A percentile compares a stretch with the other conserved stretches of the same genome.
Conservation (phyloP, 768 basidiomycete genomes). For the Nidularia sp. region DNA sequence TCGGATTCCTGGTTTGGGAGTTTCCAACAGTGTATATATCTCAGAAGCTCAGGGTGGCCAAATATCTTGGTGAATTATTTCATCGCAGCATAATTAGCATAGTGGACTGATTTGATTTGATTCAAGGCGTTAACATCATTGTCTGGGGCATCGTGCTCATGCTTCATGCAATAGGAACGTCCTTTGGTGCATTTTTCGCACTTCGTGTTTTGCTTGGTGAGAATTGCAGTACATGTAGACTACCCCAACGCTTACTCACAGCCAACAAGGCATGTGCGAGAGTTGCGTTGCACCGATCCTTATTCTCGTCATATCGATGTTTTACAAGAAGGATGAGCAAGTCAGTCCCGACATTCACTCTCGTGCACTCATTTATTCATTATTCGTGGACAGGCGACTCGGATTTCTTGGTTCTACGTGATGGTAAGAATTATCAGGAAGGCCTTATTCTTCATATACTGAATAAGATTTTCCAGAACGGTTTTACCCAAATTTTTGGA, state of each 20-base stretch:
- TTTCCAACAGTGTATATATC: conserved; percentile 66
- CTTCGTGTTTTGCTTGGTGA: conserved; percentile 57
- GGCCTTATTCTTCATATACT: background rate
- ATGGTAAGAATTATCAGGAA: conserved; percentile 35
- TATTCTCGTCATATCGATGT: conserved; percentile 62
- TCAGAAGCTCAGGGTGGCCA: conserved; percentile 55
- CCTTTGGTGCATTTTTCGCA: conserved; percentile 60
- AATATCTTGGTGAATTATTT: conserved; percentile 47
- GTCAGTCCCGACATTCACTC: conserved; percentile 12
- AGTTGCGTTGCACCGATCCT: conserved; percentile 61
- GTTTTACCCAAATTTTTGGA: conserved; percentile 55
- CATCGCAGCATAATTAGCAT: background rate
- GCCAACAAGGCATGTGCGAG: conserved; percentile 56
- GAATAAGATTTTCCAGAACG: conserved; percentile 34
- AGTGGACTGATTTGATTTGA: background rate
- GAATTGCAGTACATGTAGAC: conserved; percentile 2
- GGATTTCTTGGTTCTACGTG: conserved; percentile 65
- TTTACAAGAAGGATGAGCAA: conserved; percentile 68
- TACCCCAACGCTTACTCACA: background rate
- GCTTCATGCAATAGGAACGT: conserved; percentile 52
- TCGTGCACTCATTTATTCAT: background rate
- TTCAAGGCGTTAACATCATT: conserved; percentile 49
- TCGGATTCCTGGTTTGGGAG: conserved; percentile 59
- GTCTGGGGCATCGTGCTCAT: conserved; percentile 58
- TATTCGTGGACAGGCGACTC: conserved; percentile 36